Base-by-base conservation (phyloP, 352 stramenopile species). In the Aphanomyces astaci region DNA sequence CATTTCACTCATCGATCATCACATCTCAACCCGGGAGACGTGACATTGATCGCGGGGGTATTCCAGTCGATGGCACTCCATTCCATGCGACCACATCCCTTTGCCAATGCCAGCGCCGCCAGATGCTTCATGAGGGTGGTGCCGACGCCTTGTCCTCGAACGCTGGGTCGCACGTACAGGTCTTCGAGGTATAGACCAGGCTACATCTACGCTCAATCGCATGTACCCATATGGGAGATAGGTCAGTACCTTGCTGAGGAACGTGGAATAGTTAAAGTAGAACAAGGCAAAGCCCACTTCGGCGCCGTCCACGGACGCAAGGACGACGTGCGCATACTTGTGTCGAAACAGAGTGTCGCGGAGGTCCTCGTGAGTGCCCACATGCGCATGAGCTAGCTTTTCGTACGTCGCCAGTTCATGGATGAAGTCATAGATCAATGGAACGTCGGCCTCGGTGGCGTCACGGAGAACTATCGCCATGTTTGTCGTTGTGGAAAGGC, bases 61-160 rank as follows among this genome's bases (percentile, higher is more conserved):
- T 59, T 59, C 51, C 51, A 59, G 30, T 59, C 30, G 51, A 59
- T 59, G 1, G 51, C 51, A n/a, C 51, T 59, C 51, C 51, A 59
- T 2, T 59, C 51, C 51, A 59, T 59, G 51, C 51, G 51, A 2
- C 51, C 51, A 39, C 51, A 59, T 9, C 51, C 51, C 30, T 59
- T 59, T 9, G n/a, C 51, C 5, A 59, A 10, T 19, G 51, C 51
- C 51, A 59, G 30, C 13, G 25, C 30, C 25, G 51, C 51, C 5
- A 59, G 30, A 59, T 59, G 51, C 30, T 59, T 59, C 51, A 59
- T 59, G 5, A 59, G 27, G n/a, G 51, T 59, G 22, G 51, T 59
- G 51, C 51, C 51, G 13, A 59, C 51, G 15, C 51, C 51, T 40
- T n/a, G 51, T 22, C 51, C 51, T 11, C 51, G 51, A 25, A 59